Conservation (phyloP, 768 basidiomycete genomes). For the Mycena rebaudengoi region DNA sequence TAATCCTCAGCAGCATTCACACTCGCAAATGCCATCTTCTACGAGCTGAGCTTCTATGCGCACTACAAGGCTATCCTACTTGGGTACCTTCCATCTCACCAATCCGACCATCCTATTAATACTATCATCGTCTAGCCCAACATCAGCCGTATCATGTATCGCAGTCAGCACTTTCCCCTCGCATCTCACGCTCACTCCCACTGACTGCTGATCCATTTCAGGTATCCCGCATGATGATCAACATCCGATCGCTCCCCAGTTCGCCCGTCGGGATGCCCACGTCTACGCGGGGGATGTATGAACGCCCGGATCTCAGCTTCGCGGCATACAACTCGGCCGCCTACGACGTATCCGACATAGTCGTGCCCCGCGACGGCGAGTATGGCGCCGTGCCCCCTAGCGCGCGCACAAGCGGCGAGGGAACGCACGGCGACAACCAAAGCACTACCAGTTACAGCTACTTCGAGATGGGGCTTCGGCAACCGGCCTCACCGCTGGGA, state of each 20-base stretch:
- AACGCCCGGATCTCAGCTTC: slow-evolving; percentile 5
- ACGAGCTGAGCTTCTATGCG: slow-evolving; percentile 12
- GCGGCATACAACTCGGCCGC: not conserved
- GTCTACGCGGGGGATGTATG: not conserved
- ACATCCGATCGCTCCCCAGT: slow-evolving; percentile 19
- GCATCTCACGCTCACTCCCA: not conserved
- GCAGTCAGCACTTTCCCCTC: not conserved
- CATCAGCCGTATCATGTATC: slow-evolving; percentile 22
- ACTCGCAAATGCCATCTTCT: slow-evolving; percentile 18
- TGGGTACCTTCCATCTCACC: not conserved
- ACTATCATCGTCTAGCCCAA: not conserved
- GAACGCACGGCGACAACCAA: too few species aligned
- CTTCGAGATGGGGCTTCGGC: too few species aligned
- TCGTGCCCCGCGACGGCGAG: not conserved
- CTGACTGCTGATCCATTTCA: not conserved
- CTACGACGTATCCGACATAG: not conserved
- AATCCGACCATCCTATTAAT: not conserved
- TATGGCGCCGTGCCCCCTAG: not conserved
- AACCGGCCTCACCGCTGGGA: too few species aligned
- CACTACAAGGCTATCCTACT: slow-evolving; percentile 20
- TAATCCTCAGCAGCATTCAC: not conserved
- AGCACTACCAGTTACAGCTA: too few species aligned
- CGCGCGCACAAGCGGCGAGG: too few species aligned
- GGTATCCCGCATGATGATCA: slow-evolving; percentile 28
- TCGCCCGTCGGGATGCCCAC: not conserved